Conservation (phyloP, 371 early-diverging fungal species). For the Actinomortierella wolfii region DNA sequence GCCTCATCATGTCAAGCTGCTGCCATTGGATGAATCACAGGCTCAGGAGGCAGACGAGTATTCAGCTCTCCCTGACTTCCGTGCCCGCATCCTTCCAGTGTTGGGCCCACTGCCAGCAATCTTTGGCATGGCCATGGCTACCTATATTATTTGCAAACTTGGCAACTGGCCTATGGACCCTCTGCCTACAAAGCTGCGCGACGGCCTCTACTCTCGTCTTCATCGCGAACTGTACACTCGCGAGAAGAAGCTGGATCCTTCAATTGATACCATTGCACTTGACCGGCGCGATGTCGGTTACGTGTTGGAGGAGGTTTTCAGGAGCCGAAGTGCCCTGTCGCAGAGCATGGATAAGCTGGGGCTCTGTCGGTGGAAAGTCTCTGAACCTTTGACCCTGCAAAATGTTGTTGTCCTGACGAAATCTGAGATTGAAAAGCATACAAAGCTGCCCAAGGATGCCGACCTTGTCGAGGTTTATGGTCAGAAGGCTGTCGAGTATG, state of each 20-base stretch:
- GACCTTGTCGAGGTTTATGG: constrained; percentile 34
- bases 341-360: constrained; percentile 75
- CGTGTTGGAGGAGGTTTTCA: constrained; percentile 90
- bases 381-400: constrained; percentile 63
- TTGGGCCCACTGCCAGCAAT: constrained; percentile 91
- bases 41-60: constrained; percentile 86
- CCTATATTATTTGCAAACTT: constrained; percentile 80
- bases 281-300: constrained; percentile 79
- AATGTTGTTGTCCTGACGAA: constrained; percentile 89
- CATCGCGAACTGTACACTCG: constrained; percentile 74
- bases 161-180: constrained; percentile 81
- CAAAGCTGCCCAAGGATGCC: constrained; percentile 21
- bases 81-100: constrained; percentile 86
- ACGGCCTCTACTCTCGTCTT: constrained; percentile 71
- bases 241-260: constrained; percentile 53
- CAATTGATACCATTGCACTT: constrained; percentile 55
- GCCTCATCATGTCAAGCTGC: constrained; percentile 80
- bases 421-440: constrained; percentile 26
- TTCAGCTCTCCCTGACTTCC: constrained; percentile 87
- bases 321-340: constrained; percentile 79
- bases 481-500: constrained; percentile 25
- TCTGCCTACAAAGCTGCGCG: constrained; percentile 79
- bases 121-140: constrained; percentile 92
- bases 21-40: constrained; percentile 81
- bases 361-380: constrained; percentile 78